phyloP scores from a whole-genome alignment of 345 rosid species.

The Sapria himalayana region DNA sequence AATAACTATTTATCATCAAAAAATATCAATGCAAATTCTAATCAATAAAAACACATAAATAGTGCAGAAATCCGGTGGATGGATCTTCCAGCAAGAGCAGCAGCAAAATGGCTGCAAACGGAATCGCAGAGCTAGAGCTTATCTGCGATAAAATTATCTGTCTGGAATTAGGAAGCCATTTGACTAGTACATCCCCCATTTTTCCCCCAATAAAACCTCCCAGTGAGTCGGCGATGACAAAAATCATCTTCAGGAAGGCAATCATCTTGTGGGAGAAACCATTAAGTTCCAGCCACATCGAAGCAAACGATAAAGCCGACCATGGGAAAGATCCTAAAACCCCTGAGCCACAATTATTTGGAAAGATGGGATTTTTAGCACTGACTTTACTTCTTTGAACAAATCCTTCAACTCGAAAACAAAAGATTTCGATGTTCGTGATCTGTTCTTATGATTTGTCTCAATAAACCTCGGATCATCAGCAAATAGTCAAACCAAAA shows the following conservation, averaged over 20 bases:
- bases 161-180: conserved; percentile 49
- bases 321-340: conserved; percentile 73
- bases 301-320: conserved; percentile 73
- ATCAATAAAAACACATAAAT: conserved; percentile 14
- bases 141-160: conserved; percentile 74
- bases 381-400: conserved; percentile 32
- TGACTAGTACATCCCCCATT: conserved; percentile 61
- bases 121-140: conserved; percentile 73
- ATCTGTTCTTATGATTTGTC: no score
- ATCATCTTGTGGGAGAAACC: conserved; percentile 67
- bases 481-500: conserved; percentile 44
- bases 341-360: conserved; percentile 86
- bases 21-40: conserved; percentile 9
- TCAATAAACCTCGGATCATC: no score
- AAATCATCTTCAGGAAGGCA: conserved; percentile 38
- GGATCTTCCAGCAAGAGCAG: conserved; percentile 59
- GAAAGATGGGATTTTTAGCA: conserved; percentile 48
- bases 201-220: conserved; percentile 80
- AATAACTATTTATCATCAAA: no score
- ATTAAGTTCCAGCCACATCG: conserved; percentile 82
- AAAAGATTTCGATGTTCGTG: no score
- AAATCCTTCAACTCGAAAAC: conserved; percentile 38
- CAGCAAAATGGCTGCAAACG: conserved; percentile 61
- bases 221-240: conserved; percentile 47
- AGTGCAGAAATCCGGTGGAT: conserved; percentile 31